A percentile compares a stretch with the other conserved stretches of the same genome.
Evolutionary conservation across 2,329 filamentous ascomycete species (phyloP).

Genomic region (Colletotrichum caudatum): DNA sequence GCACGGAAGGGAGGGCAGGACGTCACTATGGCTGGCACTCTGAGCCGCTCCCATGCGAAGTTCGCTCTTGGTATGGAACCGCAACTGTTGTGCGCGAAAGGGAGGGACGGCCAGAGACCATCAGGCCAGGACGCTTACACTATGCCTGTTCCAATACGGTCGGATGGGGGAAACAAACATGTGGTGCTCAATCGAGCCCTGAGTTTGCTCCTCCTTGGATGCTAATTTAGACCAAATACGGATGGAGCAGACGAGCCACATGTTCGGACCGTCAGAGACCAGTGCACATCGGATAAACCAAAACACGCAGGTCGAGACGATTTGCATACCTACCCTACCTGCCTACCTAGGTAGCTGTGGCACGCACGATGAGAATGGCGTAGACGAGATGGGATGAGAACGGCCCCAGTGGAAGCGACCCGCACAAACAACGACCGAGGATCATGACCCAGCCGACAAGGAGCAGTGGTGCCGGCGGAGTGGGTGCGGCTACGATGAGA

Average conservation of each 20-base stretch:
- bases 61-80: conserved; percentile 12
- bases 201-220: background rate
- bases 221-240: background rate
- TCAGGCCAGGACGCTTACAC: conserved; percentile 21
- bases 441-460: background rate
- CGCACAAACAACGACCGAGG: conserved; percentile 1
- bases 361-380: conserved; percentile 9
- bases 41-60: conserved; percentile 5
- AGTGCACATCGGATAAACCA: conserved; percentile 8
- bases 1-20: conserved; percentile 7
- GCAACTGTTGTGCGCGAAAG: conserved; percentile 2
- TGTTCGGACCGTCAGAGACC: conserved; percentile 32
- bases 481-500: conserved; percentile 20
- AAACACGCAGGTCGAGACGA: conserved; percentile 11
- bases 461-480: background rate
- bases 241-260: conserved; percentile 5
- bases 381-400: conserved; percentile 25
- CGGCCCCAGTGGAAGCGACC: background rate
- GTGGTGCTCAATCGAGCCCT: background rate
- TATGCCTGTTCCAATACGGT: background rate
- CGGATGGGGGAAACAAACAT: background rate
- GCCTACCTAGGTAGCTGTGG: background rate
- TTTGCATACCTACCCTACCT: background rate
- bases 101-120: background rate
- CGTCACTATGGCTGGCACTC: conserved; percentile 18